These are phyloP conservation scores for Bipolaris gigantea DNA, from an alignment of 2,329 filamentous ascomycete species.

Conservation along the genomic window DNA sequence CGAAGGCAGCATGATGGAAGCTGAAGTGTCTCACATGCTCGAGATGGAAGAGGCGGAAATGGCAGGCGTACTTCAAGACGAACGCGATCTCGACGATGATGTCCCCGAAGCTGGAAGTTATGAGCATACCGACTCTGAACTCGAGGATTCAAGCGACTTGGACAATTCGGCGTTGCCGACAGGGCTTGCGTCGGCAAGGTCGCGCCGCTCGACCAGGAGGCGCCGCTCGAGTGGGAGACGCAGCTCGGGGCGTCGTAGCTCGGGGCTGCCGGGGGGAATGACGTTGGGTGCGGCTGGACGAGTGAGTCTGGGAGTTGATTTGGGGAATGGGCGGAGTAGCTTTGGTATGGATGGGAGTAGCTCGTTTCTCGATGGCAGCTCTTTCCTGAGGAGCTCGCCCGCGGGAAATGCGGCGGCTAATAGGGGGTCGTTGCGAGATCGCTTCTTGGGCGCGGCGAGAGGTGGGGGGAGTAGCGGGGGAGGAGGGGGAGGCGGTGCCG, in stretches of 20 bases:
- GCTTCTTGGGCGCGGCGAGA: constrained; percentile 31
- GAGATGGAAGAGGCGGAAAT: constrained; percentile 53
- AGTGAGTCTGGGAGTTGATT: constrained; percentile 24
- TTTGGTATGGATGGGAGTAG: constrained; percentile 42
- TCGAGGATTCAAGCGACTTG: constrained; percentile 46
- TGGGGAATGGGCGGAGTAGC: constrained; percentile 33
- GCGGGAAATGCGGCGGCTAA: constrained; percentile 27
- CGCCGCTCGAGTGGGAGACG: constrained; percentile 25
- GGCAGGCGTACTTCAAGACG: constrained; percentile 51
- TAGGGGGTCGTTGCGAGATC: constrained; percentile 33
- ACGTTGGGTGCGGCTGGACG: constrained; percentile 4
- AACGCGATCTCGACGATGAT: constrained; percentile 54
- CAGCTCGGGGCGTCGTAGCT: constrained; percentile 26
- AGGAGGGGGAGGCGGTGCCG: constrained; percentile 10
- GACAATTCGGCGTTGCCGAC: constrained; percentile 20
- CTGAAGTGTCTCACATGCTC: constrained; percentile 43
- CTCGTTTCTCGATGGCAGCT: constrained; percentile 43
- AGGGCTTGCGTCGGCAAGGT: constrained; percentile 25
- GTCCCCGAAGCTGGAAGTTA: constrained; percentile 58
- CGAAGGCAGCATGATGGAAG: constrained; percentile 49
- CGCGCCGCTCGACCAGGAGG: constrained; percentile 24
- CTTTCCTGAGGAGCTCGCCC: constrained; percentile 41
- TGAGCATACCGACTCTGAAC: constrained; percentile 58
- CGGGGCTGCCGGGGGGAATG: constrained; percentile 17
- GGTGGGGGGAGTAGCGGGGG: constrained; percentile 21